Evolutionary conservation across 495 filamentous ascomycete genomes (phyloP).

Genomic region (Lasiosphaeria hispida): DNA sequence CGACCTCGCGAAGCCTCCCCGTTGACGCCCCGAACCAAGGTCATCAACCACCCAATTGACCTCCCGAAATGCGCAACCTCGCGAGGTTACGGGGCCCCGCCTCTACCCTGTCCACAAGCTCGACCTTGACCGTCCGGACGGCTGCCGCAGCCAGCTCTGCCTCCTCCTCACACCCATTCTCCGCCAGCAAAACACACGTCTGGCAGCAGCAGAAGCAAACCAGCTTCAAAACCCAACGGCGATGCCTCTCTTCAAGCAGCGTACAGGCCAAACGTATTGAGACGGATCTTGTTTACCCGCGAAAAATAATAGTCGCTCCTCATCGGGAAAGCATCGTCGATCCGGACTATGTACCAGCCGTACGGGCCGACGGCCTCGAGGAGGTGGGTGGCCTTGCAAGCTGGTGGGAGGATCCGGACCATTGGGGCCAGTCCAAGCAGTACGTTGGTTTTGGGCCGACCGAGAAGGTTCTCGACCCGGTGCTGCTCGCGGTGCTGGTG

Average conservation of each 20-base stretch:
- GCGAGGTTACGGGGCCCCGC: slow-evolving; percentile 26
- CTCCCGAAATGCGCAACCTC: slow-evolving; percentile 29
- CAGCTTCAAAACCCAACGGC: slow-evolving; percentile 15
- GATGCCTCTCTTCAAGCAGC: slow-evolving; percentile 24
- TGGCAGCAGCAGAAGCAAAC: too few species aligned
- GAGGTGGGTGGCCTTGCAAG: slow-evolving; percentile 51
- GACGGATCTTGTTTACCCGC: slow-evolving; percentile 27
- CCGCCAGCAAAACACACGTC: slow-evolving; percentile 4
- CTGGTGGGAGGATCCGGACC: slow-evolving; percentile 48
- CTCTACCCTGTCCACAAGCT: slow-evolving; percentile 22
- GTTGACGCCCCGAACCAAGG: too few species aligned
- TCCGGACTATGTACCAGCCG: slow-evolving; percentile 55
- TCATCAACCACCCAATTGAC: slow-evolving; percentile 10
- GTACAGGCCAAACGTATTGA: neutral
- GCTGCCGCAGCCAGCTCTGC: slow-evolving; percentile 12
- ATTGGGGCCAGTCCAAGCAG: slow-evolving; percentile 38
- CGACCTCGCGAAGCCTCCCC: neutral
- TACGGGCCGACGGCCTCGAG: slow-evolving; percentile 55
- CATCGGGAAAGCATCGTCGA: slow-evolving; percentile 31
- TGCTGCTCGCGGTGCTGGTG: slow-evolving; percentile 44
- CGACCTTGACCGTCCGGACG: slow-evolving; percentile 20
- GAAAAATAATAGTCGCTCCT: slow-evolving; percentile 11
- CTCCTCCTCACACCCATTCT: slow-evolving; percentile 7
- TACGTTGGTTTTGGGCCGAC: slow-evolving; percentile 41
- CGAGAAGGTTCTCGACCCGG: slow-evolving; percentile 37